Evolutionary conservation across 306 rosid genomes (phyloP).

Genomic region (Fagus crenata): DNA sequence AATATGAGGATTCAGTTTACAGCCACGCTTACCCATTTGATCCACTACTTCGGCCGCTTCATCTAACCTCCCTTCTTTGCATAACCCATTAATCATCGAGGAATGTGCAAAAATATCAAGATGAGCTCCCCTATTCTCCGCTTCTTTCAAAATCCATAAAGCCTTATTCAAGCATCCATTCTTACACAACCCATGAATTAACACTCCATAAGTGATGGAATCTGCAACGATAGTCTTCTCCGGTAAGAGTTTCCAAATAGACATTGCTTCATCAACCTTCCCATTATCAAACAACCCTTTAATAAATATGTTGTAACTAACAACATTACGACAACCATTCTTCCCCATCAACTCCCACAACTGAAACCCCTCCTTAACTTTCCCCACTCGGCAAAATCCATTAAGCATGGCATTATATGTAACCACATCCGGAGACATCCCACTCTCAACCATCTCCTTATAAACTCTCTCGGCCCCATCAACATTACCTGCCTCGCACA

Average conservation of each 20-base stretch:
- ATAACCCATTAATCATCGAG: slow-evolving; percentile 55
- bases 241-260: slow-evolving; percentile 51
- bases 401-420: slow-evolving; percentile 66
- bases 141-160: slow-evolving; percentile 55
- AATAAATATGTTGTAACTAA: slow-evolving; percentile 68
- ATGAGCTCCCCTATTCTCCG: slow-evolving; percentile 43
- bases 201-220: slow-evolving; percentile 59
- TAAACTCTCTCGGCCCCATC: slow-evolving; percentile 63
- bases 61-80: slow-evolving; percentile 70
- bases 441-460: slow-evolving; percentile 58
- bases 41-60: slow-evolving; percentile 54
- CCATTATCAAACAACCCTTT: slow-evolving; percentile 62
- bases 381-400: slow-evolving; percentile 59
- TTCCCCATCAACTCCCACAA: slow-evolving; percentile 65
- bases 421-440: slow-evolving; percentile 59
- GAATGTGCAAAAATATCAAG: slow-evolving; percentile 70
- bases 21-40: slow-evolving; percentile 52
- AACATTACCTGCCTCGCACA: slow-evolving; percentile 63
- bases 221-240: slow-evolving; percentile 45
- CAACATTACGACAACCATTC: slow-evolving; percentile 48
- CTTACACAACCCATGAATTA: slow-evolving; percentile 76
- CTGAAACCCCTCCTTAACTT: slow-evolving; percentile 45
- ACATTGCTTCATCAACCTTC: slow-evolving; percentile 49
- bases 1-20: slow-evolving; percentile 54
- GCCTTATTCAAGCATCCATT: slow-evolving; percentile 73